These are phyloP conservation scores for Silene noctiflora DNA, from an alignment of 179 eudicot species.

Conservation along the genomic window DNA sequence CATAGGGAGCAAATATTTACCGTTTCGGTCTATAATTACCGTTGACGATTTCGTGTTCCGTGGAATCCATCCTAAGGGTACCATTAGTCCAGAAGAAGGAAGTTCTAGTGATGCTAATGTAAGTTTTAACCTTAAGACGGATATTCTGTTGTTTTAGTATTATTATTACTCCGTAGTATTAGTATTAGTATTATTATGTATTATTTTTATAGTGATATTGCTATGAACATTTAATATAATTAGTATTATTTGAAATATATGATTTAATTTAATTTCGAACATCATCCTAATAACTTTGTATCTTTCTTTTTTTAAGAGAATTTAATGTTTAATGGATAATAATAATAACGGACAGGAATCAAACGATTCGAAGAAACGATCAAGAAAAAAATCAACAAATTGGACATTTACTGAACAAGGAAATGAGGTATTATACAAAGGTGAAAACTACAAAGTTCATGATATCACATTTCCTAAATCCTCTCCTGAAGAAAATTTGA, in stretches of 20 bases:
- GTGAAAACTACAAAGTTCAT: not conserved
- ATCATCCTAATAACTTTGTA: too few species aligned
- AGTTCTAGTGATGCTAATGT: too few species aligned
- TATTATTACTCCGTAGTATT: too few species aligned
- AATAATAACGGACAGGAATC: not conserved
- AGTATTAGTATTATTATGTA: too few species aligned
- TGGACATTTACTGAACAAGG: slow-evolving; percentile 1
- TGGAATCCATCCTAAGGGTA: not conserved
- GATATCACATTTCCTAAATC: slow-evolving; percentile 1
- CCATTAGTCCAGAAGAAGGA: too few species aligned
- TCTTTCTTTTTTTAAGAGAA: not conserved
- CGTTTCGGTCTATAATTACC: not conserved
- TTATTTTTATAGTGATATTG: too few species aligned
- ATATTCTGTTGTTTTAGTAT: too few species aligned
- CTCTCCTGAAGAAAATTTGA: not conserved
- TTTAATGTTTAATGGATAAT: too few species aligned
- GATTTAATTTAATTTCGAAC: not conserved
- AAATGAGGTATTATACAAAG: not conserved
- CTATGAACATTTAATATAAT: too few species aligned
- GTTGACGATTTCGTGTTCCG: not conserved
- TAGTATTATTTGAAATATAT: not conserved
- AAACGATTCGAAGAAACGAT: not conserved
- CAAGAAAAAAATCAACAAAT: not conserved
- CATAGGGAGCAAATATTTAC: too few species aligned
- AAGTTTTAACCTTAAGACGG: too few species aligned